Evolutionary conservation across 305 asterid genomes (phyloP).

Genomic region (Plantago rigida): DNA sequence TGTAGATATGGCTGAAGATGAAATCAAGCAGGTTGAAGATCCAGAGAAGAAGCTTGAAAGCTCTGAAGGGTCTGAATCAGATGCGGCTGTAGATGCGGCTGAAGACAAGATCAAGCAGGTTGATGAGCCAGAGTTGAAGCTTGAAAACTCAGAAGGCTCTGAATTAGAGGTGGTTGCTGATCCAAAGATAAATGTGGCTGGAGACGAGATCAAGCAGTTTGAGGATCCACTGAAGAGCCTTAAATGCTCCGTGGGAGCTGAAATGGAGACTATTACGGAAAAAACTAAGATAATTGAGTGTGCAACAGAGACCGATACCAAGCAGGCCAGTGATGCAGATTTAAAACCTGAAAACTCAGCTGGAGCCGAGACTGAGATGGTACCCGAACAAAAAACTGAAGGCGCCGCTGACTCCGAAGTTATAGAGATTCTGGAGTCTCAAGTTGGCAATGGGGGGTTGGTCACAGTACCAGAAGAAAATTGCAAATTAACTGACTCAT

Average conservation of each 20-base stretch:
- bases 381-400: neutral
- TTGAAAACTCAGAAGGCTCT: conserved; percentile 19
- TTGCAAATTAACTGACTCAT: conserved; percentile 18
- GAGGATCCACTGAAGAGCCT: conserved; percentile 5
- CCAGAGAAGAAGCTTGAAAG: neutral
- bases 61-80: conserved; percentile 5
- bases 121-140: conserved; percentile 16
- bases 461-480: conserved; percentile 26
- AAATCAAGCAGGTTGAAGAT: conserved; percentile 20
- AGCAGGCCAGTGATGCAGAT: neutral
- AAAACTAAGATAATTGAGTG: conserved; percentile 12
- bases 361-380: neutral
- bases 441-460: conserved; percentile 10
- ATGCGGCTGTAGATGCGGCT: neutral
- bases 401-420: too few relatives aligned
- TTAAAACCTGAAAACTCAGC: neutral
- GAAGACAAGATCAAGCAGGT: conserved; percentile 25
- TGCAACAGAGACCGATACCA: conserved; percentile 8
- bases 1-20: conserved; percentile 17
- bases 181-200: conserved; percentile 5
- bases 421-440: conserved; percentile 6
- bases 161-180: conserved; percentile 20
- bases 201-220: conserved; percentile 14
- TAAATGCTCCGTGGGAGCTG: conserved; percentile 9
- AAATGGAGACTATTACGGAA: conserved; percentile 8